A percentile compares a stretch with the other conserved stretches of the same genome.
Evolutionary conservation across 345 rosid species (phyloP).

Genomic region (Carallia brachiata): DNA sequence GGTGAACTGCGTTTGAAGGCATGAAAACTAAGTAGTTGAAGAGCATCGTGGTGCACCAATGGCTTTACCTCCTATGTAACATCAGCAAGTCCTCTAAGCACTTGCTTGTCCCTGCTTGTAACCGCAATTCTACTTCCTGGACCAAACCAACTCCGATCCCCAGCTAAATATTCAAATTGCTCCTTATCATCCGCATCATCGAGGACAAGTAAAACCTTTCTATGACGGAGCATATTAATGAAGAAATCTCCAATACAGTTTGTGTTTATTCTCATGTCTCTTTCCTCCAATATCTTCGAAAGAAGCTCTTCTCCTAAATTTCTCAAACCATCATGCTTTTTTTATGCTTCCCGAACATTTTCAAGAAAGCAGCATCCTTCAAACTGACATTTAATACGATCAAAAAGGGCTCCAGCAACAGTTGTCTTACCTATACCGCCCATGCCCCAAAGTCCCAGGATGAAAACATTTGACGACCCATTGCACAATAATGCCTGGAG

Average conservation of each 20-base stretch:
- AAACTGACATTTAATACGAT: neutral
- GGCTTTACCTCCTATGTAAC: neutral
- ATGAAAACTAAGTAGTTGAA: conserved; percentile 4
- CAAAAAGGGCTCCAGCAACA: conserved; percentile 1
- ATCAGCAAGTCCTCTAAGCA: neutral
- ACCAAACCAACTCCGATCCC: neutral
- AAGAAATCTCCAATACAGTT: neutral
- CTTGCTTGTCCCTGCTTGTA: conserved; percentile 6
- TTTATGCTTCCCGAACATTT: conserved; percentile 9
- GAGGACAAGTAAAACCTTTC: conserved; percentile 12
- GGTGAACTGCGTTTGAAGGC: conserved; percentile 6
- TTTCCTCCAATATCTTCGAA: conserved; percentile 1
- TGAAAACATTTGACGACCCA: neutral
- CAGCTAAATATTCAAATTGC: neutral
- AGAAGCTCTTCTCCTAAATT: conserved; percentile 5
- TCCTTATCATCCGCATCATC: conserved; percentile 11
- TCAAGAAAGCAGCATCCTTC: conserved; percentile 8
- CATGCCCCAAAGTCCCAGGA: conserved; percentile 6
- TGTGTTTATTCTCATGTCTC: neutral
- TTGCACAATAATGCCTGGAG: too few relatives aligned
- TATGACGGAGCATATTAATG: neutral
- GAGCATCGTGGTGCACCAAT: neutral
- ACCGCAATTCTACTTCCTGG: conserved; percentile 17
- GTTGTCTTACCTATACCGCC: conserved; percentile 1
- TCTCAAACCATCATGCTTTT: neutral